Evolutionary conservation across 352 stramenopile species (phyloP), one percentile per base, ranked within the genome.

Genomic region (Pilasporangium apinafurcum): DNA sequence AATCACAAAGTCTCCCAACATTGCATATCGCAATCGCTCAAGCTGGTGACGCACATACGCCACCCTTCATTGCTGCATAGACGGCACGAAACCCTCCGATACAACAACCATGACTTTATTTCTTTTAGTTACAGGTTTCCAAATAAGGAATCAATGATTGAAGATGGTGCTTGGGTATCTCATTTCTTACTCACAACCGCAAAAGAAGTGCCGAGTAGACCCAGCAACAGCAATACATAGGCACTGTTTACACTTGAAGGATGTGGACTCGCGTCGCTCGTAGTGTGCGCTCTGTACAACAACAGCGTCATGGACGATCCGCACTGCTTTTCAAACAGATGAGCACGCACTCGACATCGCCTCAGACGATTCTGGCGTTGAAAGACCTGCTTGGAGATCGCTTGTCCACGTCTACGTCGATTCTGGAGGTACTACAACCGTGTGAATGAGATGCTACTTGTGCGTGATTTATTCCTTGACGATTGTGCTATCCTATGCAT

Each of bases 311-410:
- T 24, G 18, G 22, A 10, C 20, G 26, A 12, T 12, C 5, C 36
- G 10, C 14, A 8, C 34, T 37, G 28, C 24, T 37, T 2, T 21
- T 14, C 18, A 30, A 20, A 22, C 26, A 46, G 17, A 32, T 74
- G 42, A 70, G 48, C 44, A 65, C 36, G 16, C 63, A 54, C 41
- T 58, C 60, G n/a, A 49, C 68, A 17, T 59, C 72, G 12, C 42
- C 49, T 16, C 62, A 76, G 50, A 86, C 72, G 17, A 53, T 87
- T 2, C 62, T 50, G 8, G 62, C 69, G 38, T 65, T 84, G 8
- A 65, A 70, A 30, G 57, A 59, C n/a, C 60, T 89, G 26, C 65
- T 84, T 17, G 68, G 76, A 30, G 67, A 90, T 36, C 80, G 80
- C 36, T 65, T 92, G 39, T 88, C 80, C 32, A 92, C 77, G 8